Evolutionary conservation across 2,329 filamentous ascomycete genomes (phyloP).

Genomic region (Fonsecaea erecta): DNA sequence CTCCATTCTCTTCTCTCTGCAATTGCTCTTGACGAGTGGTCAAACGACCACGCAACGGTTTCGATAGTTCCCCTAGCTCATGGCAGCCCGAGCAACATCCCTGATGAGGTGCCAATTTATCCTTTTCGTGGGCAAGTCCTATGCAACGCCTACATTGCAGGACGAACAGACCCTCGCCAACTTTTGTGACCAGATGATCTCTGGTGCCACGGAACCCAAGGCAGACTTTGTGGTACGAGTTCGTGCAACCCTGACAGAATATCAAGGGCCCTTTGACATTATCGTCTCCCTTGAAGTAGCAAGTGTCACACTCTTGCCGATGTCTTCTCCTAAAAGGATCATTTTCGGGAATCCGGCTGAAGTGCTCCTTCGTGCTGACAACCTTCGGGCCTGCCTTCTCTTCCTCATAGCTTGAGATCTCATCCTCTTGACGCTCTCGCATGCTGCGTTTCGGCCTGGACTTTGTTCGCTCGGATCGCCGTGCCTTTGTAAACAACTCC

Average conservation of each 20-base stretch:
- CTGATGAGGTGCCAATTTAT: constrained; percentile 70
- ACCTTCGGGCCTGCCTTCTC: constrained; percentile 57
- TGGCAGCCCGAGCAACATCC: constrained; percentile 74
- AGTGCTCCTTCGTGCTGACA: constrained; percentile 72
- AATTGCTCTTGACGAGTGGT: constrained; percentile 82
- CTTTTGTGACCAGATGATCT: constrained; percentile 89
- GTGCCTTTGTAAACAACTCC: constrained; percentile 36
- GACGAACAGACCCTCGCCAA: constrained; percentile 76
- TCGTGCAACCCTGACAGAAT: constrained; percentile 87
- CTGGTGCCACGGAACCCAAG: constrained; percentile 73
- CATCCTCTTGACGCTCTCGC: constrained; percentile 56
- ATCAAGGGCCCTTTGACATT: constrained; percentile 71
- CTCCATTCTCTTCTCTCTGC: constrained; percentile 75
- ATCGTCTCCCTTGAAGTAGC: constrained; percentile 60
- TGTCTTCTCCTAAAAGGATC: constrained; percentile 74
- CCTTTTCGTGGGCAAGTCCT: constrained; percentile 69
- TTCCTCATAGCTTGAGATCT: constrained; percentile 46
- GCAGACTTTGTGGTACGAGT: constrained; percentile 81
- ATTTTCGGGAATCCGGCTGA: constrained; percentile 64
- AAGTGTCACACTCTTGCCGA: constrained; percentile 72
- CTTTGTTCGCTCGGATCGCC: constrained; percentile 43
- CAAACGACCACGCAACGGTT: constrained; percentile 72
- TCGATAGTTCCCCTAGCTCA: constrained; percentile 68
- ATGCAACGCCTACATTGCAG: constrained; percentile 90
- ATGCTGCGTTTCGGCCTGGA: constrained; percentile 46